Evolutionary conservation across 345 rosid genomes (phyloP).

Genomic region (Corymbia maculata): DNA sequence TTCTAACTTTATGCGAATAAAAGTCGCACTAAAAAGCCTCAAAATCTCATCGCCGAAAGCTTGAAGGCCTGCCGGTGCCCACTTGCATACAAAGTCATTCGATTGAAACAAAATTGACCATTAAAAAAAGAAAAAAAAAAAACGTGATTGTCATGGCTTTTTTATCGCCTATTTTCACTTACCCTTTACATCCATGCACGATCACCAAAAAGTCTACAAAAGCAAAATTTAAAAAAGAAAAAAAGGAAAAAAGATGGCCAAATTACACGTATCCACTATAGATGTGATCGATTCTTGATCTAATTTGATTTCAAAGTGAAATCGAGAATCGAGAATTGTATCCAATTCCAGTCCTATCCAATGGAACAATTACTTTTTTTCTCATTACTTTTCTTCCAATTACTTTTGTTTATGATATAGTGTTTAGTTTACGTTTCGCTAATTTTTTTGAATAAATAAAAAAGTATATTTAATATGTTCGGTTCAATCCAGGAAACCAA

Average conservation of each 20-base stretch:
- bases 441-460: too few species aligned
- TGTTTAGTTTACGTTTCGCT: too few species aligned
- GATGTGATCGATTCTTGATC: too few species aligned
- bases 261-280: not conserved
- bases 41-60: not conserved
- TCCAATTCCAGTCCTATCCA: too few species aligned
- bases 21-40: not conserved
- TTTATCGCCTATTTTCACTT: not conserved
- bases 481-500: too few species aligned
- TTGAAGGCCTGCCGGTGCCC: not conserved
- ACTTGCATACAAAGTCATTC: not conserved
- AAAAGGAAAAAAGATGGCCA: accelerated
- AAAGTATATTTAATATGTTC: too few species aligned
- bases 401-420: too few species aligned
- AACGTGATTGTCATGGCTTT: not conserved
- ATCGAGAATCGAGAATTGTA: too few species aligned
- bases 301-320: too few species aligned
- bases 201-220: not conserved
- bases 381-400: too few species aligned
- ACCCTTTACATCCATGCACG: not conserved
- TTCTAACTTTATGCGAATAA: not conserved
- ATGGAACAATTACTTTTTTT: too few species aligned
- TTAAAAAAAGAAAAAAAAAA: not conserved
- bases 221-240: too few species aligned
- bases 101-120: not conserved